phyloP scores from a whole-genome alignment of 495 filamentous ascomycete species.

The Penicillium pancosmium region DNA sequence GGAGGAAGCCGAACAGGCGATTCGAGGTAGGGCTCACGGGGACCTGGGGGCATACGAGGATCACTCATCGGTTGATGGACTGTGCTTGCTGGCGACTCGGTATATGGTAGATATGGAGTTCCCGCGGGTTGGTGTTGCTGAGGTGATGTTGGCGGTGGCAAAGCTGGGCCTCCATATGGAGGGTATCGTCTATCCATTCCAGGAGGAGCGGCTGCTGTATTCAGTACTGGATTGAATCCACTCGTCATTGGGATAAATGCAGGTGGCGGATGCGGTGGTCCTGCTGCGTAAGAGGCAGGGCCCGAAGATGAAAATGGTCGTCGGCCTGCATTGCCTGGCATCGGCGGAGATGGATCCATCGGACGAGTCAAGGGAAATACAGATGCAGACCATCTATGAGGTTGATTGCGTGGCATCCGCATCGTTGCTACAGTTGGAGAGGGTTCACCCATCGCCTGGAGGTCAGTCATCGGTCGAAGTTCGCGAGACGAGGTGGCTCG shows the following conservation, averaged over 20 bases:
- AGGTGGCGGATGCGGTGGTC: slow-evolving; percentile 31
- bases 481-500: slow-evolving; percentile 47
- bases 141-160: slow-evolving; percentile 40
- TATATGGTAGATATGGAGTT: slow-evolving; percentile 33
- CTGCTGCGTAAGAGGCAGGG: slow-evolving; percentile 29
- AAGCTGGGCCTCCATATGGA: slow-evolving; percentile 31
- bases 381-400: slow-evolving; percentile 41
- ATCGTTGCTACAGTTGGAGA: slow-evolving; percentile 24
- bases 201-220: slow-evolving; percentile 22
- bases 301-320: slow-evolving; percentile 46
- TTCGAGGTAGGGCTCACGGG: slow-evolving; percentile 38
- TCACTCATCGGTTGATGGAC: slow-evolving; percentile 34
- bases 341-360: slow-evolving; percentile 34
- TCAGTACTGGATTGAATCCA: slow-evolving; percentile 37
- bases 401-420: slow-evolving; percentile 28
- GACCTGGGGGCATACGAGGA: slow-evolving; percentile 29
- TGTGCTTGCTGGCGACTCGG: slow-evolving; percentile 26
- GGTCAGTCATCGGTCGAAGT: slow-evolving; percentile 48
- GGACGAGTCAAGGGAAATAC: slow-evolving; percentile 39
- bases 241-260: slow-evolving; percentile 31
- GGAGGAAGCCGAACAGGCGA: slow-evolving; percentile 48
- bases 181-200: slow-evolving; percentile 36
- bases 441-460: slow-evolving; percentile 34
- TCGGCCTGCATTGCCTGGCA: slow-evolving; percentile 31
- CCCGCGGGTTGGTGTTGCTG: slow-evolving; percentile 37